Evolutionary conservation across 768 basidiomycete species (phyloP), one percentile per base, ranked within the genome.

Genomic region (Tulasnella sp.): DNA sequence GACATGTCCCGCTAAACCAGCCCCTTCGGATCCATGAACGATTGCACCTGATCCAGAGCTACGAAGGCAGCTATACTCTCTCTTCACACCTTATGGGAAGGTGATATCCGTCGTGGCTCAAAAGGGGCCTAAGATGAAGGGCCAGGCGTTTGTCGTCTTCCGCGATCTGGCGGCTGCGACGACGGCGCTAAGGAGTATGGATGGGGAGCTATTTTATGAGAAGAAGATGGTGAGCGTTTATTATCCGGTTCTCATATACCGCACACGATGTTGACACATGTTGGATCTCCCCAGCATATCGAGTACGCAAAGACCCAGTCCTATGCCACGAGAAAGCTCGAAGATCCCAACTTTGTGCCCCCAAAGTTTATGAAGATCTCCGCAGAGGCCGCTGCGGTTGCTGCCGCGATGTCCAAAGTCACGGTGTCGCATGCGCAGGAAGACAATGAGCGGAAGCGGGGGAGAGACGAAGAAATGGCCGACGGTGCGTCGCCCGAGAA

Each of bases 91-190:
- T 41, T 87, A 96, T 71, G 94, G 94, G 68, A 86, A 83, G 68
- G 75, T 98, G 58, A 80, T 98, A 73, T 94, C 97, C 68, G 81
- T 98, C 59, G 79, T 97, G 58, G 92, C 93, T 21, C 81, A 84
- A 23, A 92, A 94, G 70, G 79, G 75, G 67, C 72, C 79, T 58
- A 86, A 83, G 69, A 89, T 87, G 83, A 79, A 84, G 62, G 93
- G 92, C 19, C 92, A 96, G 70, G 94, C 94, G 1, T 98, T 96
- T 71, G 82, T 97, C 66, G 91, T 94, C 64, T 98, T 96, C 71
- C 78, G 80, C 49, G 94, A 98, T 72, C 81, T 94, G 49, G 80
- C 87, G 8, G 81, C 83, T 53, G 89, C 91, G 58, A 97, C 94
- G 4, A 80, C 89, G 53, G 94, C 94, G 34, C 78, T 97, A 81